Conservation (phyloP, 2,329 filamentous ascomycete genomes). For the Penicillium crustosum region DNA sequence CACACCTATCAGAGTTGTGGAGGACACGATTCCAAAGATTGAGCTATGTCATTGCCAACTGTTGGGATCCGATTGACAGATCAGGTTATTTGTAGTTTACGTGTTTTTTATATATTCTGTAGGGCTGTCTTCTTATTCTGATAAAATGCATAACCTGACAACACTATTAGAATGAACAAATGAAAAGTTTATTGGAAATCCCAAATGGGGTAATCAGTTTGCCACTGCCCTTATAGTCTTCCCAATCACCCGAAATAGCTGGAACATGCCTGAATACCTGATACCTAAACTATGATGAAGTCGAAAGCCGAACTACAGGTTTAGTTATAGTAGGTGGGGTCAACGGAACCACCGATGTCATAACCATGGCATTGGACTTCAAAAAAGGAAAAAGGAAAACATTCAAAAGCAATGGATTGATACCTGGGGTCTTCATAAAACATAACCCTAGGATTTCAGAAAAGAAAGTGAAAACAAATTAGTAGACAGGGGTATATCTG, state of each 20-base stretch:
- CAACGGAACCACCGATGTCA: conserved; percentile 16
- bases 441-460: neutral
- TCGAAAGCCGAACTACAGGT: neutral
- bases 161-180: neutral
- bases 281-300: neutral
- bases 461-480: neutral
- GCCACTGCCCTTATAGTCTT: neutral
- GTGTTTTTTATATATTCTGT: neutral
- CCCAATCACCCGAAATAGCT: neutral
- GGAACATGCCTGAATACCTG: neutral
- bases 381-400: neutral
- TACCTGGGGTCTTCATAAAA: neutral
- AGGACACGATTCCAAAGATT: neutral
- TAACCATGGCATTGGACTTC: conserved; percentile 9
- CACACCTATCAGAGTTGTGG: conserved; percentile 15
- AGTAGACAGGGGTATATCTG: neutral
- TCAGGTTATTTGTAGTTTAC: neutral
- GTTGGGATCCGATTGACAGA: conserved; percentile 1
- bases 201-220: neutral
- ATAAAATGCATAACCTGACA: neutral
- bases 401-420: neutral
- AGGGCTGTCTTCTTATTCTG: neutral
- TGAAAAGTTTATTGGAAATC: neutral
- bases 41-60: conserved; percentile 6
- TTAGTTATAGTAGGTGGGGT: conserved; percentile 12